A percentile compares a stretch with the other conserved stretches of the same genome.
phyloP scores from a whole-genome alignment of 129 eudicot species.

The Flaveria bidentis region DNA sequence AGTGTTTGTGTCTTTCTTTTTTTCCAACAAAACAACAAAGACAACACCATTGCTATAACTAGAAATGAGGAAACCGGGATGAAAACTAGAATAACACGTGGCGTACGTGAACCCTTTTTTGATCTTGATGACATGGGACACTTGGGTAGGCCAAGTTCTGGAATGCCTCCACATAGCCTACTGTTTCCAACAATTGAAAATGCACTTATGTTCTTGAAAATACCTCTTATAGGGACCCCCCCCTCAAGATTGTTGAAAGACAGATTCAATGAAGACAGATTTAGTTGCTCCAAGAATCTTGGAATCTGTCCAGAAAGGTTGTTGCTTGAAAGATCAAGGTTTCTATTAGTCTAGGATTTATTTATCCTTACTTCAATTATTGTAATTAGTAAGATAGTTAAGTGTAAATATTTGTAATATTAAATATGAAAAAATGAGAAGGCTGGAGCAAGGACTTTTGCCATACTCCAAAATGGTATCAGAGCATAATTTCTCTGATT shows the following conservation, averaged over 20 bases:
- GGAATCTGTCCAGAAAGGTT: constrained; percentile 42
- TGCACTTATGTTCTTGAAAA: constrained; percentile 32
- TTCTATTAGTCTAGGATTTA: too few species aligned
- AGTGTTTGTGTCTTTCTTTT: constrained; percentile 21
- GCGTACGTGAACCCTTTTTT: constrained; percentile 18
- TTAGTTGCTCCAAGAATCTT: constrained; percentile 29
- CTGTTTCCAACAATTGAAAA: constrained; percentile 31
- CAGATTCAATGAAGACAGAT: constrained; percentile 30
- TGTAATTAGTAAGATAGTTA: too few species aligned
- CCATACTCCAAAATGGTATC: too few species aligned
- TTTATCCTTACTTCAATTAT: too few species aligned
- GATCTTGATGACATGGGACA: constrained; percentile 29
- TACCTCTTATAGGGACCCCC: constrained; percentile 36
- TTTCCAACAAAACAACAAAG: constrained; percentile 24
- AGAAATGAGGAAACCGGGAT: constrained; percentile 23
- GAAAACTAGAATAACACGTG: constrained; percentile 27
- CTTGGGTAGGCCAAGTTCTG: constrained; percentile 28
- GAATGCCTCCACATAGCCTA: constrained; percentile 41
- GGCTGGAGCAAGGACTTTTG: too few species aligned
- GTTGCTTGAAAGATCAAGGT: constrained; percentile 38
- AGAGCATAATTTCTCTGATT: too few species aligned
- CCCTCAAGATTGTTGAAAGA: constrained; percentile 42
- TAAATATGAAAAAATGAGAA: too few species aligned
- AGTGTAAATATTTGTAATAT: too few species aligned
- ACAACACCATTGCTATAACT: constrained; percentile 11